A percentile compares a stretch with the other conserved stretches of the same genome.
These are phyloP conservation scores for Boletus mariae DNA, from an alignment of 1,284 basidiomycete species.

Conservation along the genomic window DNA sequence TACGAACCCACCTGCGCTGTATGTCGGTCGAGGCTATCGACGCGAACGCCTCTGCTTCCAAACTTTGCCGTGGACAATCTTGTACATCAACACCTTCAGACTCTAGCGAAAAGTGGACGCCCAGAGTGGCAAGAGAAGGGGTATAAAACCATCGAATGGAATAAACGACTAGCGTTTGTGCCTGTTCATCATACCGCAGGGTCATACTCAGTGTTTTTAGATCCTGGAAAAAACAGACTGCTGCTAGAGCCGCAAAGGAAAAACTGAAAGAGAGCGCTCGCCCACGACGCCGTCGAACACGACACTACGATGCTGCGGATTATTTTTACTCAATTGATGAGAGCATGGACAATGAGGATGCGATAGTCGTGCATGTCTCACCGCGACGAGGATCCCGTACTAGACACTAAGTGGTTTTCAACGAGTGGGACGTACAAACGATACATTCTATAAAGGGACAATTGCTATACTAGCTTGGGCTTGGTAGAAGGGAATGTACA, in stretches of 20 bases:
- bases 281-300: slow-evolving; percentile 12
- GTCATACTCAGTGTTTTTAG: slow-evolving; percentile 12
- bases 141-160: slow-evolving; percentile 42
- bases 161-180: slow-evolving; percentile 43
- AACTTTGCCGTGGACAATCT: slow-evolving; percentile 50
- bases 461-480: not conserved
- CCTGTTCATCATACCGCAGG: not conserved
- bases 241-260: slow-evolving; percentile 14
- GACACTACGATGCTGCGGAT: slow-evolving; percentile 13
- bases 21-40: slow-evolving; percentile 42
- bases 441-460: not conserved
- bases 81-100: slow-evolving; percentile 46
- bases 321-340: slow-evolving; percentile 4
- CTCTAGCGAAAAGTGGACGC: slow-evolving; percentile 37
- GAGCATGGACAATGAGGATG: slow-evolving; percentile 1
- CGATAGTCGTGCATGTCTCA: slow-evolving; percentile 1
- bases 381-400: slow-evolving; percentile 18
- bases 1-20: slow-evolving; percentile 41
- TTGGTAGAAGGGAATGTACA: not conserved
- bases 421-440: not conserved
- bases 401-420: slow-evolving; percentile 9
- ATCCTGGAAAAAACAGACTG: slow-evolving; percentile 26
- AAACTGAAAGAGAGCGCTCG: slow-evolving; percentile 15
- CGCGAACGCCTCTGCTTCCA: slow-evolving; percentile 42
- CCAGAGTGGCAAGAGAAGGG: slow-evolving; percentile 47